Evolutionary conservation across 2,329 filamentous ascomycete genomes (phyloP).

Genomic region (Trichoderma hamatum): DNA sequence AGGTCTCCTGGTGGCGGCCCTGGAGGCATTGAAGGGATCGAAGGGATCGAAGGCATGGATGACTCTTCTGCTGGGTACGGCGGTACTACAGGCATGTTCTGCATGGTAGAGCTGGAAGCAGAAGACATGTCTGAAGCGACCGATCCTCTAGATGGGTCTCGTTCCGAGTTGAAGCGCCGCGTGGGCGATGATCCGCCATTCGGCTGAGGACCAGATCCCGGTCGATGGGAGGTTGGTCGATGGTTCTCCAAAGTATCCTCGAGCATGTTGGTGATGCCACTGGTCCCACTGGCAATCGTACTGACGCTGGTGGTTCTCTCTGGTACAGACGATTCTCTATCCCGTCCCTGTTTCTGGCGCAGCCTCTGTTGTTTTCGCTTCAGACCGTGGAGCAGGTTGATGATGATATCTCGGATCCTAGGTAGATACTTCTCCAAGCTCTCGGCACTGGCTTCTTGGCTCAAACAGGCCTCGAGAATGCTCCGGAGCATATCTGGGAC

Average conservation of each 20-base stretch:
- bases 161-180: constrained; percentile 50
- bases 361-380: constrained; percentile 97
- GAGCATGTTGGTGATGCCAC: constrained; percentile 58
- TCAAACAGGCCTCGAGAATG: constrained; percentile 93
- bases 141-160: constrained; percentile 57
- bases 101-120: constrained; percentile 73
- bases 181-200: constrained; percentile 49
- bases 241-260: constrained; percentile 63
- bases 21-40: constrained; percentile 49
- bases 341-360: constrained; percentile 61
- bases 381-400: constrained; percentile 91
- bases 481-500: constrained; percentile 88
- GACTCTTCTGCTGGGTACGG: constrained; percentile 69
- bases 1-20: constrained; percentile 47
- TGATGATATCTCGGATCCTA: constrained; percentile 96
- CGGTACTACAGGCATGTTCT: constrained; percentile 73
- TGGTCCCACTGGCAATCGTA: constrained; percentile 60
- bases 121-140: constrained; percentile 65
- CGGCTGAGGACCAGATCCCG: constrained; percentile 35
- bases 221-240: constrained; percentile 43
- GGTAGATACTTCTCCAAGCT: constrained; percentile 94
- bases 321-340: constrained; percentile 51
- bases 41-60: constrained; percentile 50
- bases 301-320: constrained; percentile 61
- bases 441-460: constrained; percentile 91